Percentiles rank a stretch among this genome's conserved stretches.
These are phyloP conservation scores for Teratosphaeria epicoccoides DNA, from an alignment of 2,329 filamentous ascomycete species.

Conservation along the genomic window DNA sequence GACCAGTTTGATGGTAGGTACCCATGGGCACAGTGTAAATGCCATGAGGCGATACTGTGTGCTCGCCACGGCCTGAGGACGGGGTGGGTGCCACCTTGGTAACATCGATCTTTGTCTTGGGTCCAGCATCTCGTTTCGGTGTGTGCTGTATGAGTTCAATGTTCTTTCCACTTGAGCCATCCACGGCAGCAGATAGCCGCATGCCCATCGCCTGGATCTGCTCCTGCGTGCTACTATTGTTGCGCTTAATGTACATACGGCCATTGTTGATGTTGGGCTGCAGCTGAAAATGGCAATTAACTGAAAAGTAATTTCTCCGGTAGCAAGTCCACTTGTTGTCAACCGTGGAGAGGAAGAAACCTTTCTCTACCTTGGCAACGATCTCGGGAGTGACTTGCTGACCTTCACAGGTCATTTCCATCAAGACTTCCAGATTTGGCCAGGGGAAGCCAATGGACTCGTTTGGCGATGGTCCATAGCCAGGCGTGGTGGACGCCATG, in stretches of 20 bases:
- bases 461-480: slow-evolving; percentile 15
- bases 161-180: slow-evolving; percentile 61
- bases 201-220: slow-evolving; percentile 68
- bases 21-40: slow-evolving; percentile 26
- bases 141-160: slow-evolving; percentile 86
- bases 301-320: slow-evolving; percentile 80
- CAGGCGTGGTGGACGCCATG: slow-evolving; percentile 19
- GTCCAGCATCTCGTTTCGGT: slow-evolving; percentile 81
- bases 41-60: slow-evolving; percentile 29
- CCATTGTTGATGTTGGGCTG: slow-evolving; percentile 48
- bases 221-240: slow-evolving; percentile 29
- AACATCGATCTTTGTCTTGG: slow-evolving; percentile 62
- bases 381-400: slow-evolving; percentile 59
- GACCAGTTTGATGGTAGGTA: slow-evolving; percentile 28
- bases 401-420: slow-evolving; percentile 52
- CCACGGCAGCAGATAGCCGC: slow-evolving; percentile 72
- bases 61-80: slow-evolving; percentile 29
- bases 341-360: slow-evolving; percentile 59
- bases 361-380: slow-evolving; percentile 73
- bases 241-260: slow-evolving; percentile 47
- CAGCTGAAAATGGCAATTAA: slow-evolving; percentile 67
- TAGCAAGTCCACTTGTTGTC: slow-evolving; percentile 90
- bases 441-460: slow-evolving; percentile 35
- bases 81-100: slow-evolving; percentile 58
- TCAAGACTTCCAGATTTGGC: slow-evolving; percentile 39